These are phyloP conservation scores for Neurospora sp. DNA, from an alignment of 495 filamentous ascomycete species.

Conservation along the genomic window DNA sequence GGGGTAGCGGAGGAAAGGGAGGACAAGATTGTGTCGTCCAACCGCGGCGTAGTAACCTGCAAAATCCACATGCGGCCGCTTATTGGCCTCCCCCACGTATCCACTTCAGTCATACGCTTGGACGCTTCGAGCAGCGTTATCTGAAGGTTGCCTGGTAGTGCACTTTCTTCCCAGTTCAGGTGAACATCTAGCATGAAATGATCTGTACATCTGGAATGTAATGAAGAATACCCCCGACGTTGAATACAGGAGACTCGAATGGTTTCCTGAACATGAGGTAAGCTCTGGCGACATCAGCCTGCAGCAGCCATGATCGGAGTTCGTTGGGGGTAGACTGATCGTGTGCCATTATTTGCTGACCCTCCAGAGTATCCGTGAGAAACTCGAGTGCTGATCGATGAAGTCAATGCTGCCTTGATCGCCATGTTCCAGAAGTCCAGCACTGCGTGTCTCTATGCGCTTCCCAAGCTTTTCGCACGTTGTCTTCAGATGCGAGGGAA, in stretches of 20 bases:
- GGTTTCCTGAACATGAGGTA: neutral
- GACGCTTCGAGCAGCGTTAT: neutral
- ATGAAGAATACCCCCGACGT: no score
- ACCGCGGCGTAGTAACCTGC: accelerated
- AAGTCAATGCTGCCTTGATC: slow-evolving; percentile 1
- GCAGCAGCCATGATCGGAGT: neutral
- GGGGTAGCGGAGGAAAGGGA: neutral
- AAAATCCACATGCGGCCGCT: neutral
- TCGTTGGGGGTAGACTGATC: neutral
- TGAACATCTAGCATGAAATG: neutral
- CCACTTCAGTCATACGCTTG: neutral
- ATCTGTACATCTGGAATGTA: no score
- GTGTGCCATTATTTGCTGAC: slow-evolving; percentile 2
- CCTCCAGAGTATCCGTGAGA: slow-evolving; percentile 1
- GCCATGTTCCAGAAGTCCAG: slow-evolving; percentile 5
- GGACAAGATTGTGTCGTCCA: neutral
- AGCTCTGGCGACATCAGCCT: neutral
- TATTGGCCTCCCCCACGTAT: neutral
- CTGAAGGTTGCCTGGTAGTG: neutral
- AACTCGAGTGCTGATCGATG: slow-evolving; percentile 13
- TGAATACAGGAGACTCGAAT: neutral
- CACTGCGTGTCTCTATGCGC: slow-evolving; percentile 6
- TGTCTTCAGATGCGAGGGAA: neutral
- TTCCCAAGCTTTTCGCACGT: neutral
- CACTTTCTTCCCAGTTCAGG: neutral